A percentile compares a stretch with the other conserved stretches of the same genome.
phyloP scores from a whole-genome alignment of 2,329 filamentous ascomycete genomes.

The Alternaria postmessia region DNA sequence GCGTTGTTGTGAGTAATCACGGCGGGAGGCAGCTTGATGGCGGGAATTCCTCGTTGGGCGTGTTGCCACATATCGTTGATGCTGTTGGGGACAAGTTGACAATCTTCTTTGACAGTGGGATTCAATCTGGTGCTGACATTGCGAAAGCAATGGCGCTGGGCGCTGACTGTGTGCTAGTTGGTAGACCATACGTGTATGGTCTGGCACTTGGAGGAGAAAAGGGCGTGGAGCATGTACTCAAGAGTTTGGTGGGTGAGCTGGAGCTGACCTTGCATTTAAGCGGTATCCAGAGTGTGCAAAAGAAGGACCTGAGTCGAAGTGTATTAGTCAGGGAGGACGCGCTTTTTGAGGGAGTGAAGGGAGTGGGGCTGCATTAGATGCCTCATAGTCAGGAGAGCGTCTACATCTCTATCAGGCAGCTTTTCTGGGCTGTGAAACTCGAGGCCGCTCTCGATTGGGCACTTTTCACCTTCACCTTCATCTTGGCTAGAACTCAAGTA shows the following conservation, averaged over 20 bases:
- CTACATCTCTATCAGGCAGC: background rate
- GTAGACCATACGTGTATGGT: constrained; percentile 64
- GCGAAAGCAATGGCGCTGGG: constrained; percentile 63
- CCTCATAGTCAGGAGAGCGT: background rate
- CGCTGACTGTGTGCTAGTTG: constrained; percentile 34
- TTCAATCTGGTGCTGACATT: constrained; percentile 60
- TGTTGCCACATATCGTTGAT: constrained; percentile 68
- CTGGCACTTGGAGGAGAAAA: constrained; percentile 63
- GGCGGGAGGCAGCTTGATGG: constrained; percentile 63
- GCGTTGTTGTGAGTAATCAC: constrained; percentile 63
- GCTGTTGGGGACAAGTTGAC: constrained; percentile 35
- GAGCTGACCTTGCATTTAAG: constrained; percentile 38
- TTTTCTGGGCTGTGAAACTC: background rate
- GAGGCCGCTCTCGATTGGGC: background rate
- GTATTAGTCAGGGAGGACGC: constrained; percentile 33
- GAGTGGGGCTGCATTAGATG: constrained; percentile 21
- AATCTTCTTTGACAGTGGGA: constrained; percentile 62
- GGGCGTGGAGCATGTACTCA: constrained; percentile 57
- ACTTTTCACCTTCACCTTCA: background rate
- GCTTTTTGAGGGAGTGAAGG: constrained; percentile 28
- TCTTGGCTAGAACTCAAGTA: too few relatives aligned
- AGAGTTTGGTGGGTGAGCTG: constrained; percentile 29
- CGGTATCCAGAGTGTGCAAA: constrained; percentile 31
- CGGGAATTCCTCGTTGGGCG: constrained; percentile 59
- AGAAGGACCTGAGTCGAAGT: constrained; percentile 30